Evolutionary conservation across 768 basidiomycete species (phyloP).

Genomic region (Lactarius hatsudake): DNA sequence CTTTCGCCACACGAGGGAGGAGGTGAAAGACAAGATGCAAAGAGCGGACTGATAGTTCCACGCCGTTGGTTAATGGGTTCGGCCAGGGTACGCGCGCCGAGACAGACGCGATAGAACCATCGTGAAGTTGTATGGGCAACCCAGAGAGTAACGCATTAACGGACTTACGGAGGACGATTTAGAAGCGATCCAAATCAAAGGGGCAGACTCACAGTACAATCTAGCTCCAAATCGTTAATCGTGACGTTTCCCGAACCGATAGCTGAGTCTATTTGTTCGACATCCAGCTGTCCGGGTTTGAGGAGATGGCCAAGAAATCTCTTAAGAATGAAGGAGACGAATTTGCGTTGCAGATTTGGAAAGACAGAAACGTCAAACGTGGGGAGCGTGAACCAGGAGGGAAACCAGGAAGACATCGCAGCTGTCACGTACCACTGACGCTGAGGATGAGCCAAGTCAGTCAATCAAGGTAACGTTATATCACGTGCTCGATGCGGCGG

Average conservation of each 20-base stretch:
- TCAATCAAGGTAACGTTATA: neutral
- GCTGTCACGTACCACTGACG: neutral
- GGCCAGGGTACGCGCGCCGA: conserved; percentile 83
- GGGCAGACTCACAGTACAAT: conserved; percentile 57
- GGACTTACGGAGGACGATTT: conserved; percentile 47
- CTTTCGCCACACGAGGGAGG: conserved; percentile 29
- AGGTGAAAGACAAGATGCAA: conserved; percentile 66
- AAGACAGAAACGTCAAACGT: conserved; percentile 64
- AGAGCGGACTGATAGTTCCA: conserved; percentile 67
- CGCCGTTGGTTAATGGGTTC: conserved; percentile 71
- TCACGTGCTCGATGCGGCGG: neutral
- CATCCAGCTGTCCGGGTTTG: conserved; percentile 85
- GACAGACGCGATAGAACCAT: conserved; percentile 72
- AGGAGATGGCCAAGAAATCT: conserved; percentile 81
- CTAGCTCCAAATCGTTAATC: conserved; percentile 78
- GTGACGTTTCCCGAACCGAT: conserved; percentile 89
- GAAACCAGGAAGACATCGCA: conserved; percentile 36
- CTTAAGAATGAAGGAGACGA: conserved; percentile 86
- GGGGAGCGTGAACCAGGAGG: conserved; percentile 55
- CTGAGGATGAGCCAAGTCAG: too few relatives aligned
- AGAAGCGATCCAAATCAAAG: conserved; percentile 22
- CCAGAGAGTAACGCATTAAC: conserved; percentile 67
- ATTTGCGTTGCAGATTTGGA: conserved; percentile 76
- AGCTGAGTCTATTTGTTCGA: conserved; percentile 85
- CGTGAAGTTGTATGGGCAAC: conserved; percentile 63